These are phyloP conservation scores for Lizanozyma gosingica DNA, from an alignment of 1,139 yeast species.

Conservation along the genomic window DNA sequence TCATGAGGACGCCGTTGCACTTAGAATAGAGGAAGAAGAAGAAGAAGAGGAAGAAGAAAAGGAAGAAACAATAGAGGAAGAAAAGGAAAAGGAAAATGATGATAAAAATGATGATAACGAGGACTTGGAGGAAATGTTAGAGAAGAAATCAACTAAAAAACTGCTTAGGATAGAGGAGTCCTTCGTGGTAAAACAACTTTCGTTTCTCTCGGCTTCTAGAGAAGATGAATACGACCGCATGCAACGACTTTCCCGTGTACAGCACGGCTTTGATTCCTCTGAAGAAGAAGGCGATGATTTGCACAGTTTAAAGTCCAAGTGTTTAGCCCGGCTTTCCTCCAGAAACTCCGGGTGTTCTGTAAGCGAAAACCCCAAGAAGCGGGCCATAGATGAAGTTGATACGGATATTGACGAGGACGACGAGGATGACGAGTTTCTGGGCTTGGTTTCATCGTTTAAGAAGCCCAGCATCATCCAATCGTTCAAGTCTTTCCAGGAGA, in stretches of 20 bases:
- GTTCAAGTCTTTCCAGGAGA: constrained; percentile 31
- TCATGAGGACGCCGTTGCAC: constrained; percentile 31
- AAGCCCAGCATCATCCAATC: constrained; percentile 42
- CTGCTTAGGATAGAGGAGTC: constrained; percentile 34
- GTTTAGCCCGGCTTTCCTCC: constrained; percentile 27
- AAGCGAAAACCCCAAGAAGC: constrained; percentile 10
- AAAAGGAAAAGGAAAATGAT: constrained; percentile 9
- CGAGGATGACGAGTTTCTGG: constrained; percentile 29
- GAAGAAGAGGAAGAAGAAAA: constrained; percentile 8
- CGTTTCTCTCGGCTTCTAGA: constrained; percentile 44
- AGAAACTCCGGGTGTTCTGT: too few relatives aligned
- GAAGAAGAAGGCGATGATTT: constrained; percentile 38
- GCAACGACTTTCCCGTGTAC: constrained; percentile 24
- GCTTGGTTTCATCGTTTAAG: constrained; percentile 23
- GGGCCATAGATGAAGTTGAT: constrained; percentile 9
- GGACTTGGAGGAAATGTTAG: constrained; percentile 12
- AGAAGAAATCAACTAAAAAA: constrained; percentile 10
- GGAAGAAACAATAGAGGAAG: constrained; percentile 5
- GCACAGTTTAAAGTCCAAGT: constrained; percentile 36
- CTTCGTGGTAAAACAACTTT: constrained; percentile 55
- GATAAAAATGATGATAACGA: constrained; percentile 3
- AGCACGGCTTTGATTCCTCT: constrained; percentile 26
- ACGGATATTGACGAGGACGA: constrained; percentile 19
- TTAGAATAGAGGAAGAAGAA: constrained; percentile 9
- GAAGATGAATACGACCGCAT: constrained; percentile 23